These are phyloP conservation scores for Wickerhamiella azymoides DNA, from an alignment of 805 yeast species.

Conservation along the genomic window DNA sequence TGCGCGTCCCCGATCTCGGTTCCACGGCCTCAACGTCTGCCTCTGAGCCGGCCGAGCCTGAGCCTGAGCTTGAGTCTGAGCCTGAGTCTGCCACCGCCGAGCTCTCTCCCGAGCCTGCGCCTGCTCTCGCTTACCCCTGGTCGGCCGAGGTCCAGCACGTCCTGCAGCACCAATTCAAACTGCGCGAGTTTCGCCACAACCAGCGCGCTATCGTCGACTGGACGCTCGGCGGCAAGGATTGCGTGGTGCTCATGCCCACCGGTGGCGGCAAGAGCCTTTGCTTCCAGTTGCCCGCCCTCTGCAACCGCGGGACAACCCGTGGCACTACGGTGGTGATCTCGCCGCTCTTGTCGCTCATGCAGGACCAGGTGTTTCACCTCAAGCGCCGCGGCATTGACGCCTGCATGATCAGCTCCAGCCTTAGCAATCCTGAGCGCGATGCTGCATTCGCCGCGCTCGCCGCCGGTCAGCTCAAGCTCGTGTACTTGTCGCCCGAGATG, in stretches of 20 bases:
- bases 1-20: no score
- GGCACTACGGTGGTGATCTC: slow-evolving; percentile 90
- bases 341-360: slow-evolving; percentile 92
- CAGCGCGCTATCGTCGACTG: slow-evolving; percentile 81
- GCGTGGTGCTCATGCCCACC: slow-evolving; percentile 93
- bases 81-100: background rate
- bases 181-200: slow-evolving; percentile 59
- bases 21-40: no score
- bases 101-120: no score
- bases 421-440: slow-evolving; percentile 46
- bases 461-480: slow-evolving; percentile 54
- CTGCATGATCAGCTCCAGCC: slow-evolving; percentile 76
- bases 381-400: slow-evolving; percentile 56
- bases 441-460: slow-evolving; percentile 48
- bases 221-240: slow-evolving; percentile 63
- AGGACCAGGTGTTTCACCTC: slow-evolving; percentile 85
- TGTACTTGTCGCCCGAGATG: slow-evolving; percentile 93
- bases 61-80: no score
- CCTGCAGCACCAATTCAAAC: slow-evolving; percentile 45
- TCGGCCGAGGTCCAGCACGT: slow-evolving; percentile 50
- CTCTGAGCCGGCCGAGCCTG: no score
- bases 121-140: slow-evolving; percentile 40
- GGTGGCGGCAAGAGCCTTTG: slow-evolving; percentile 97
- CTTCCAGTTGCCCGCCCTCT: slow-evolving; percentile 86
- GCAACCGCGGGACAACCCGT: slow-evolving; percentile 53